These are phyloP conservation scores for Claviceps africana DNA, from an alignment of 2,329 filamentous ascomycete species.

Conservation along the genomic window DNA sequence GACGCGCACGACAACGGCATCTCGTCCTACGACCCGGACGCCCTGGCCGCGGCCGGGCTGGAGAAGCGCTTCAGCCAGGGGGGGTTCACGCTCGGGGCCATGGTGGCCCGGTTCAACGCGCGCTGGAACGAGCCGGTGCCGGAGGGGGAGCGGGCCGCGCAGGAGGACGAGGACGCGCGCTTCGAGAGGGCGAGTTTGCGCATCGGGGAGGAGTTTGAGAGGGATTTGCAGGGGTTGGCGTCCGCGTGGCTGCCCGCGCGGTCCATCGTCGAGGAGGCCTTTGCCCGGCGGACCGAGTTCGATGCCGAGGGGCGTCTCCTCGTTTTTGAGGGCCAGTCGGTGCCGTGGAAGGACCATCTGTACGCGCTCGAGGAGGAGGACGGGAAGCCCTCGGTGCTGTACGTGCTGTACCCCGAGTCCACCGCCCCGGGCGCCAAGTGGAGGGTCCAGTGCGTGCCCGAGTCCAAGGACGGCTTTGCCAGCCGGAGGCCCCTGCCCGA, in stretches of 20 bases:
- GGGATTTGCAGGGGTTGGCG: conserved; percentile 63
- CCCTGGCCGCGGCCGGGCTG: conserved; percentile 54
- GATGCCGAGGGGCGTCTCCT: conserved; percentile 68
- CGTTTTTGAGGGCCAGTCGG: conserved; percentile 61
- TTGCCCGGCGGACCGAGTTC: conserved; percentile 50
- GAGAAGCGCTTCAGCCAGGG: conserved; percentile 73
- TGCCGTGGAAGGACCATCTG: conserved; percentile 94
- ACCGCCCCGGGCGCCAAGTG: conserved; percentile 65
- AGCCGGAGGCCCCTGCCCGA: conserved; percentile 86
- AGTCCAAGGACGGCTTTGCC: conserved; percentile 71
- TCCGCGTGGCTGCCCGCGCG: conserved; percentile 79
- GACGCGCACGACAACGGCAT: conserved; percentile 98
- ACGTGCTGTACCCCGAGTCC: conserved; percentile 85
- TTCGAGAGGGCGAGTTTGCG: conserved; percentile 67
- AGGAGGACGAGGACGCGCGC: conserved; percentile 64
- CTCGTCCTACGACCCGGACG: conserved; percentile 60
- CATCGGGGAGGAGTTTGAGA: conserved; percentile 79
- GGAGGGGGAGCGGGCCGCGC: conserved; percentile 38
- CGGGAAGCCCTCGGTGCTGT: conserved; percentile 49
- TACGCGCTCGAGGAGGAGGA: conserved; percentile 77
- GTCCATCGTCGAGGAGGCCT: conserved; percentile 62
- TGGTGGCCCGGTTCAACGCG: conserved; percentile 69
- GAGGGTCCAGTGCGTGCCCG: conserved; percentile 86
- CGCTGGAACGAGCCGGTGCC: conserved; percentile 58
- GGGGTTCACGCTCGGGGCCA: conserved; percentile 69